A percentile compares a stretch with the other conserved stretches of the same genome.
Evolutionary conservation across 2,329 filamentous ascomycete species (phyloP).

Genomic region (Penicillium nordicum): DNA sequence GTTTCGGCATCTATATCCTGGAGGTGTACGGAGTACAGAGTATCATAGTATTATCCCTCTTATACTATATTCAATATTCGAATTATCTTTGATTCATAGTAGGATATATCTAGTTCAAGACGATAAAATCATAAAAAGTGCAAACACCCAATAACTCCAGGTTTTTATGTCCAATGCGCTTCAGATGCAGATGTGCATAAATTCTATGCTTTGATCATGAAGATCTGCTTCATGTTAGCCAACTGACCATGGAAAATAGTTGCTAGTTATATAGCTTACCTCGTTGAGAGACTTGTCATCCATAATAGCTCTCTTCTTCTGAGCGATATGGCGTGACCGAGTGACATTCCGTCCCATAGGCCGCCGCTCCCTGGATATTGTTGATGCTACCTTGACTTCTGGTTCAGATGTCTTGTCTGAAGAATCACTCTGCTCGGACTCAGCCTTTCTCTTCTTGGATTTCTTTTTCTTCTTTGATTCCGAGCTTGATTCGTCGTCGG

Average conservation of each 20-base stretch:
- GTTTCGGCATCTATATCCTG: too few relatives aligned
- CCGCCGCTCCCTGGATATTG: slow-evolving; percentile 47
- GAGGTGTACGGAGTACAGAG: too few relatives aligned
- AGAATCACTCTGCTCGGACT: slow-evolving; percentile 31
- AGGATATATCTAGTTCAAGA: slow-evolving; percentile 5
- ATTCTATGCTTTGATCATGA: slow-evolving; percentile 26
- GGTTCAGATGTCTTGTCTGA: slow-evolving; percentile 6
- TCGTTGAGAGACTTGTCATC: slow-evolving; percentile 82
- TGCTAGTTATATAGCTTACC: slow-evolving; percentile 49
- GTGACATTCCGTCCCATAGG: slow-evolving; percentile 66
- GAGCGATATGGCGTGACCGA: slow-evolving; percentile 77
- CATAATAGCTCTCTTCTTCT: slow-evolving; percentile 79
- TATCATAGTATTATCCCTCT: background rate
- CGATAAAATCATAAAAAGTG: background rate
- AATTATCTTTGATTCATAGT: background rate
- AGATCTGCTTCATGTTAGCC: slow-evolving; percentile 18
- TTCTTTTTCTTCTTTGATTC: slow-evolving; percentile 32
- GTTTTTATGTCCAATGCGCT: slow-evolving; percentile 6
- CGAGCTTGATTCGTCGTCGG: slow-evolving; percentile 17
- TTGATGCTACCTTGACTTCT: slow-evolving; percentile 32
- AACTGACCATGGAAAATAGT: background rate
- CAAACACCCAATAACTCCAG: slow-evolving; percentile 5
- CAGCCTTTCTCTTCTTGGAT: slow-evolving; percentile 35
- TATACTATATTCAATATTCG: background rate
- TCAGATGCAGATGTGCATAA: slow-evolving; percentile 7